Evolutionary conservation across 2,329 filamentous ascomycete genomes (phyloP).

Genomic region (Aureobasidium pullulans): DNA sequence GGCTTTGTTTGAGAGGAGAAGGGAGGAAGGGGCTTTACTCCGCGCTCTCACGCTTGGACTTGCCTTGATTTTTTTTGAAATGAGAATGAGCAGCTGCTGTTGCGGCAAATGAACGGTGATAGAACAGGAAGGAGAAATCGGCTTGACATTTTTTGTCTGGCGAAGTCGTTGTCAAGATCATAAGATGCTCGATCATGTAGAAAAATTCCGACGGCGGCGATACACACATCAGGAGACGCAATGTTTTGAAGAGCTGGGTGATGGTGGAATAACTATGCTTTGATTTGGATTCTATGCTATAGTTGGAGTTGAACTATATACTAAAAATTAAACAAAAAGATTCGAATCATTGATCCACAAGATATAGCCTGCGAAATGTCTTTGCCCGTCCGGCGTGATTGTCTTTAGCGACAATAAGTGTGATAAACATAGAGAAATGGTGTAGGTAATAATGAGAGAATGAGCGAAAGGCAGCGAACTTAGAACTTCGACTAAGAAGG

Average conservation of each 20-base stretch:
- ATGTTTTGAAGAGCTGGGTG: too few relatives aligned
- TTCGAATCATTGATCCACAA: background rate
- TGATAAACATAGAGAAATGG: background rate
- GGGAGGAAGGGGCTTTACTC: background rate
- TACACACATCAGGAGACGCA: too few relatives aligned
- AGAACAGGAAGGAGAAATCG: background rate
- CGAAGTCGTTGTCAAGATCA: too few relatives aligned
- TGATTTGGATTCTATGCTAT: background rate
- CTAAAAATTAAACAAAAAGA: slow-evolving; percentile 10
- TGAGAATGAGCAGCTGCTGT: background rate
- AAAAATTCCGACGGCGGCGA: too few relatives aligned
- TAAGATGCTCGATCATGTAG: too few relatives aligned
- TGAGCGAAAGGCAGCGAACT: background rate
- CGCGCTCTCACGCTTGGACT: background rate
- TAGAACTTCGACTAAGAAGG: background rate
- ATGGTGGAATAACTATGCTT: background rate
- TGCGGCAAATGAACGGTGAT: background rate
- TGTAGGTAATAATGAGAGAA: background rate
- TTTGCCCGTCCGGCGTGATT: background rate
- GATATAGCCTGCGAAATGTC: background rate
- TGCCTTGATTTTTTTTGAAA: background rate
- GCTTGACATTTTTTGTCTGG: too few relatives aligned
- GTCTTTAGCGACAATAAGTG: background rate
- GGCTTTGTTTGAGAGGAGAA: background rate
- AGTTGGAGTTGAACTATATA: background rate